Evolutionary conservation across 192 early-diverging fungal genomes (phyloP).

Genomic region (Entrophospora sp.): DNA sequence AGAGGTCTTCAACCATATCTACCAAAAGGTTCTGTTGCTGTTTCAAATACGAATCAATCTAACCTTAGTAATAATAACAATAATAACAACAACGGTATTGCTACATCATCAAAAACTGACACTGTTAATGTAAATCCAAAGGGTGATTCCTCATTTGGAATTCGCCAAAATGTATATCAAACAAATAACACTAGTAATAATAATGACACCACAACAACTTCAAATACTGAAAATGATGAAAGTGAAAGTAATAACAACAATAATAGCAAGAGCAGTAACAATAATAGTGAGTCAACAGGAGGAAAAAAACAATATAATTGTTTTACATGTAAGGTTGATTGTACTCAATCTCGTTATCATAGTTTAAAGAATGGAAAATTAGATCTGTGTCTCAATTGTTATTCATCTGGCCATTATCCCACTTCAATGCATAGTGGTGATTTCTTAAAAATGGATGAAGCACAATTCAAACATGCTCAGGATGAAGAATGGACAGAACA

Average conservation of each 20-base stretch:
- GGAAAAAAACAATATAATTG: conserved; percentile 52
- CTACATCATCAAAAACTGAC: conserved; percentile 21
- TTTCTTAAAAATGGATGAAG: conserved; percentile 69
- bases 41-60: conserved; percentile 23
- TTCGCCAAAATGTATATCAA: conserved; percentile 46
- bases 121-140: conserved; percentile 20
- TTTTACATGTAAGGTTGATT: conserved; percentile 77
- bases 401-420: conserved; percentile 87
- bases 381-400: conserved; percentile 84
- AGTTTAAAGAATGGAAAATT: conserved; percentile 59
- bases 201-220: conserved; percentile 20
- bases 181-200: conserved; percentile 8
- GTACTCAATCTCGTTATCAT: conserved; percentile 73
- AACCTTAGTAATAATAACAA: too few relatives aligned
- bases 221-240: conserved; percentile 32
- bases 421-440: conserved; percentile 72
- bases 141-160: conserved; percentile 39
- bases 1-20: conserved; percentile 81
- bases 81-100: too few relatives aligned
- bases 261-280: too few relatives aligned
- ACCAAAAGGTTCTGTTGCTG: conserved; percentile 34
- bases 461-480: conserved; percentile 35
- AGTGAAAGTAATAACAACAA: too few relatives aligned
- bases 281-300: conserved; percentile 19
- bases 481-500: conserved; percentile 77